A percentile compares a stretch with the other conserved stretches of the same genome.
phyloP scores from a whole-genome alignment of 352 stramenopile genomes.

The Pythium grandisporangium region DNA sequence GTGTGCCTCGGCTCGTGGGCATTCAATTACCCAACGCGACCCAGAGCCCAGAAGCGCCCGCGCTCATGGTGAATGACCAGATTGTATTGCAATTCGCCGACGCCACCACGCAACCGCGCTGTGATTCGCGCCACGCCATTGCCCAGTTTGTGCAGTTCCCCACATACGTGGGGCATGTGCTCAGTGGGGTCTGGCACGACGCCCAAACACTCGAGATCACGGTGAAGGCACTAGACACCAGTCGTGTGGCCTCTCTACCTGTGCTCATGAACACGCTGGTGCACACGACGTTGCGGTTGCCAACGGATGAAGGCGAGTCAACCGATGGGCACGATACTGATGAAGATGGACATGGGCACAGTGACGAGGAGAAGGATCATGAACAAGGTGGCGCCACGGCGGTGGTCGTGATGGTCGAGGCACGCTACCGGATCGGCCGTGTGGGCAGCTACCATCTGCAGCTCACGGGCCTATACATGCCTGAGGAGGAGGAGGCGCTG shows the following conservation, averaged over 20 bases:
- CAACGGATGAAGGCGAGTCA: too few relatives aligned
- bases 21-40: slow-evolving; percentile 47
- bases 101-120: slow-evolving; percentile 35
- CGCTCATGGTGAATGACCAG: slow-evolving; percentile 6
- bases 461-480: too few relatives aligned
- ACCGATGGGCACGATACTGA: too few relatives aligned
- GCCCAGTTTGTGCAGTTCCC: slow-evolving; percentile 35
- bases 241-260: slow-evolving; percentile 20
- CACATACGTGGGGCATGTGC: slow-evolving; percentile 43
- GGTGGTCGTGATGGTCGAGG: too few relatives aligned
- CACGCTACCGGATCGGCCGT: too few relatives aligned
- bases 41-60: too few relatives aligned
- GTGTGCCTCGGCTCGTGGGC: slow-evolving; percentile 30
- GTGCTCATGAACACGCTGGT: slow-evolving; percentile 38
- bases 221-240: slow-evolving; percentile 24
- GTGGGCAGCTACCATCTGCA: too few relatives aligned
- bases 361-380: too few relatives aligned
- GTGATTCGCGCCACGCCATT: slow-evolving; percentile 20
- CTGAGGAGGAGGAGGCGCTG: too few relatives aligned
- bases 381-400: too few relatives aligned
- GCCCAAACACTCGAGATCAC: slow-evolving; percentile 27
- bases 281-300: slow-evolving; percentile 18
- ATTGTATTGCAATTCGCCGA: slow-evolving; percentile 46
- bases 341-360: too few relatives aligned
- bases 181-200: slow-evolving; percentile 30